phyloP scores from a whole-genome alignment of 177 flowering plant genomes.

The Tripterygium wilfordii region DNA sequence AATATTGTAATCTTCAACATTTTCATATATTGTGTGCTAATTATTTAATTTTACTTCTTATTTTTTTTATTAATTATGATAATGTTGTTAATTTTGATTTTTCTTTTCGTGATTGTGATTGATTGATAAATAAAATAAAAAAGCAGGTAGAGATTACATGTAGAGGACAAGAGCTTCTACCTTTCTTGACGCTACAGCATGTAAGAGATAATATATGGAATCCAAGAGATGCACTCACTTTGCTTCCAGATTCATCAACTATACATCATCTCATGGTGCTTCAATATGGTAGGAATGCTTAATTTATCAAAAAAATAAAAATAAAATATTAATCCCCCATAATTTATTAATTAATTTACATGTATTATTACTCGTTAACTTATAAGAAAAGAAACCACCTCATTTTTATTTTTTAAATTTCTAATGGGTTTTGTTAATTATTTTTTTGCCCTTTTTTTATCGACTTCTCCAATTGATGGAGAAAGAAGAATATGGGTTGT shows the following conservation, averaged over 20 bases:
- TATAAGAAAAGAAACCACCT: too few relatives aligned
- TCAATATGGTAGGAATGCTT: constrained; percentile 43
- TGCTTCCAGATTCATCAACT: constrained; percentile 46
- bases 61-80: too few relatives aligned
- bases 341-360: too few relatives aligned
- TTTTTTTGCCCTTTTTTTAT: constrained; percentile 2
- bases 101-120: too few relatives aligned
- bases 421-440: constrained; percentile 3
- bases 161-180: constrained; percentile 57
- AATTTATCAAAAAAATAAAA: too few relatives aligned
- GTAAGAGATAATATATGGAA: constrained; percentile 76
- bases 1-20: too few relatives aligned
- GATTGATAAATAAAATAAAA: too few relatives aligned
- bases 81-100: too few relatives aligned
- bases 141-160: constrained; percentile 79
- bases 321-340: too few relatives aligned
- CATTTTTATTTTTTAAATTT: not conserved
- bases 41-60: too few relatives aligned
- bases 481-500: constrained; percentile 6
- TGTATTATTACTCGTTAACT: constrained; percentile 10
- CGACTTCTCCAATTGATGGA: constrained; percentile 15
- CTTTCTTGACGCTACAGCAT: constrained; percentile 65
- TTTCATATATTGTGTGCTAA: too few relatives aligned
- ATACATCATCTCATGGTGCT: constrained; percentile 67
- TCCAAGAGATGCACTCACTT: constrained; percentile 37